These are phyloP conservation scores for Seiridium cupressi DNA, from an alignment of 2,329 filamentous ascomycete genomes.

Conservation along the genomic window DNA sequence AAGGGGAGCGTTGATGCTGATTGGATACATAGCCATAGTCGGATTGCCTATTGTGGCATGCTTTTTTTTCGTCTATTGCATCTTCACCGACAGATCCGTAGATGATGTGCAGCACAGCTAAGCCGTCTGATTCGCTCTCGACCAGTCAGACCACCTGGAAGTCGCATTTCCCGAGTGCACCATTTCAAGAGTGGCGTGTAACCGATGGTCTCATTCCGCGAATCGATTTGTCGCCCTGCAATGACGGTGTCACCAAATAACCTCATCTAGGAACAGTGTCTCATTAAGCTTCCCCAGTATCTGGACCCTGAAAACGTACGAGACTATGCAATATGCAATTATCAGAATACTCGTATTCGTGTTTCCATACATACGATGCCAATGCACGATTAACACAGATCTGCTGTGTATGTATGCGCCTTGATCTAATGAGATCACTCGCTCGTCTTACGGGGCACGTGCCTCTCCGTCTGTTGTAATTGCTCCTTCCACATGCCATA, in stretches of 20 bases:
- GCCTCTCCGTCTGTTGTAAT: too few species aligned
- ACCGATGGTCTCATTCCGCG: not conserved
- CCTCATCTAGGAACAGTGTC: too few species aligned
- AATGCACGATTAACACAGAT: not conserved
- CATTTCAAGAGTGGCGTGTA: not conserved
- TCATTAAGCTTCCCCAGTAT: not conserved
- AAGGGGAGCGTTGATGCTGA: not conserved
- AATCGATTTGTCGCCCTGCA: not conserved
- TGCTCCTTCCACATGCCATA: too few species aligned
- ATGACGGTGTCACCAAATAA: not conserved
- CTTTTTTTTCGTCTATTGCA: too few species aligned
- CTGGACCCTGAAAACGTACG: not conserved
- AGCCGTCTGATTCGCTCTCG: not conserved
- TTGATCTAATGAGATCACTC: not conserved
- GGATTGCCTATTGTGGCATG: too few species aligned
- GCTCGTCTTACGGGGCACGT: too few species aligned
- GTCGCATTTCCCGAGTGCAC: not conserved
- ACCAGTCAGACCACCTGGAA: not conserved
- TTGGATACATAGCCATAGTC: not conserved
- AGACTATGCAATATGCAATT: not conserved
- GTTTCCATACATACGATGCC: not conserved
- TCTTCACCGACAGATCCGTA: not conserved
- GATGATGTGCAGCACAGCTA: not conserved
- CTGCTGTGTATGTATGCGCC: not conserved
- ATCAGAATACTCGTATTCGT: conserved; percentile 1